A percentile compares a stretch with the other conserved stretches of the same genome.
These are phyloP conservation scores for Metschnikowia picachoensis DNA, from an alignment of 805 yeast species.

Conservation along the genomic window DNA sequence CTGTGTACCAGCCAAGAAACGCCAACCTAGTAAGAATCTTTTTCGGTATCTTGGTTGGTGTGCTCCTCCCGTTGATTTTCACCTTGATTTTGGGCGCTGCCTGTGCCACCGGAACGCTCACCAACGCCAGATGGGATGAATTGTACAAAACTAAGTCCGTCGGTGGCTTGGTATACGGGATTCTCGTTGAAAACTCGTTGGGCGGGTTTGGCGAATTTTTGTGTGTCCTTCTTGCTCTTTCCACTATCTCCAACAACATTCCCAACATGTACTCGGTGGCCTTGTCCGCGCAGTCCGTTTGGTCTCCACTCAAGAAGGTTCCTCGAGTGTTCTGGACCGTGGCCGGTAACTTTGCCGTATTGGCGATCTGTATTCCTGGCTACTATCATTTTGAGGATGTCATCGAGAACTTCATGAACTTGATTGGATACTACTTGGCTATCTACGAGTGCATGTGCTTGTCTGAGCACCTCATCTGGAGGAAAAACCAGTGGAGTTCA, in stretches of 20 bases:
- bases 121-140: slow-evolving; percentile 39
- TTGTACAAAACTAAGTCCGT: slow-evolving; percentile 52
- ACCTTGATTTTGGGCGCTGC: slow-evolving; percentile 85
- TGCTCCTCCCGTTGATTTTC: slow-evolving; percentile 65
- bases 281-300: slow-evolving; percentile 78
- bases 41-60: slow-evolving; percentile 58
- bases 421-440: slow-evolving; percentile 88
- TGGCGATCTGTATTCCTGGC: slow-evolving; percentile 88
- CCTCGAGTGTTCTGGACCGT: slow-evolving; percentile 86
- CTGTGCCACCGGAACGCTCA: slow-evolving; percentile 61
- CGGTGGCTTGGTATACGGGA: slow-evolving; percentile 82
- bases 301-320: slow-evolving; percentile 67
- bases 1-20: slow-evolving; percentile 75
- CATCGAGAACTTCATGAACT: slow-evolving; percentile 84
- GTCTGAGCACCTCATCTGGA: slow-evolving; percentile 82
- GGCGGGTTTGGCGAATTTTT: slow-evolving; percentile 90
- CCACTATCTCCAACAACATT: slow-evolving; percentile 86
- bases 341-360: slow-evolving; percentile 66
- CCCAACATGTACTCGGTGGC: slow-evolving; percentile 94
- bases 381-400: slow-evolving; percentile 68
- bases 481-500: slow-evolving; percentile 52
- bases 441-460: slow-evolving; percentile 72
- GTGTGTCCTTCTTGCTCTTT: slow-evolving; percentile 76
- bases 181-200: slow-evolving; percentile 73
- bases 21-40: slow-evolving; percentile 59